Base-by-base conservation (phyloP, 805 yeast species). In the Huiozyma sinensis region DNA sequence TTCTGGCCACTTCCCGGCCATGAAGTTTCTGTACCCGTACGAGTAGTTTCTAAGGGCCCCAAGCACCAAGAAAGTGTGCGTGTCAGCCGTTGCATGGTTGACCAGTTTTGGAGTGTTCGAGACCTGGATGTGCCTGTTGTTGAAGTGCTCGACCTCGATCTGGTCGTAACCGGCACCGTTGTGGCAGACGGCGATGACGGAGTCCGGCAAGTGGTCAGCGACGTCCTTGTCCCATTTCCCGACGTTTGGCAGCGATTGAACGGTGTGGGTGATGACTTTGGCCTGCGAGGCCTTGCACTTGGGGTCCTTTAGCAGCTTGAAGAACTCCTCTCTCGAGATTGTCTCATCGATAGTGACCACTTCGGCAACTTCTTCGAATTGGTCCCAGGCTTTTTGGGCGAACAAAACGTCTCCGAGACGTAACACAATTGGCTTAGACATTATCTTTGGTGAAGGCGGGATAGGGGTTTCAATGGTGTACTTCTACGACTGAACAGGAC, bases 91-190 rank as follows among this genome's bases (percentile, higher is more conserved):
- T 9, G 88, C 78, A 17, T 71, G 72, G 54, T 79, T 82, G 10
- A 82, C 89, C 7, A 81, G 70, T 5, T 65, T 67, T 7, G 89
- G 85, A 24, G 77, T 75, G 59, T 82, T 78, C 40, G 84, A 71
- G n/a, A 82, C 70, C 59, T 79, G 86, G 49, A 82, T 75, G 28
- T 71, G 69, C 35, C 70, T 66, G 24, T 65, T 67, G 4, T 71
- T 66, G 48, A 79, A 72, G 13, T 76, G 73, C 27, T 65, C 66
- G 4, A 75, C 71, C 50, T 81, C 84, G 38, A 81, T 67, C 61
- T 81, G 87, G 57, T 82, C 90, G 60, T 82, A 81, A 5, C 84
- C 89, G 0, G 90, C 90, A 45, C 89, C 89, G 47, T 71, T 65
- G 58, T 81, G 86, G 48, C 76, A 67, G 10, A 82, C 64, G 10